These are phyloP conservation scores for Cryptococcus floricola DNA, from an alignment of 1,284 basidiomycete genomes.

Conservation along the genomic window DNA sequence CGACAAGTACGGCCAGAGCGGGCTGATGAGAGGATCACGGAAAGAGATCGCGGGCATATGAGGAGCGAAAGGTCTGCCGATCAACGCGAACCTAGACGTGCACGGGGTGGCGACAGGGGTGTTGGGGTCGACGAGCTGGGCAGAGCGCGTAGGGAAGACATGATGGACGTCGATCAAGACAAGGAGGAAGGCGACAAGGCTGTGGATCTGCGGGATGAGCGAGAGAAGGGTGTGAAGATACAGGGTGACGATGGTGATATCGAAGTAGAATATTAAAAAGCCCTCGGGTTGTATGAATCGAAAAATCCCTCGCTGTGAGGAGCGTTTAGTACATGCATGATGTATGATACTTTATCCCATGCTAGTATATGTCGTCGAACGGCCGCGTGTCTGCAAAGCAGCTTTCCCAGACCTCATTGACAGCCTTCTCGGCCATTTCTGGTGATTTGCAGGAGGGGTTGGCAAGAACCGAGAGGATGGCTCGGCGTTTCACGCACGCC, in stretches of 20 bases:
- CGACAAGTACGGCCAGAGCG: conserved; percentile 14
- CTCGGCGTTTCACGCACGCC: conserved; percentile 85
- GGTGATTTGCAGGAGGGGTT: conserved; percentile 77
- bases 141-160: conserved; percentile 14
- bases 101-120: conserved; percentile 1
- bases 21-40: not conserved
- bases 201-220: conserved; percentile 9
- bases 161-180: conserved; percentile 16
- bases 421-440: conserved; percentile 75
- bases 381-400: conserved; percentile 94
- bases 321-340: not conserved
- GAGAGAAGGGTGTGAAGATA: conserved; percentile 26
- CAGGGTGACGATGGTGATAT: conserved; percentile 36
- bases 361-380: conserved; percentile 79
- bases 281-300: not conserved
- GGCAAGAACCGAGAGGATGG: conserved; percentile 71
- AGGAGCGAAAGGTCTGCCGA: not conserved
- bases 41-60: conserved; percentile 2
- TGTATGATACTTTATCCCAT: not conserved
- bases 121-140: conserved; percentile 17
- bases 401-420: conserved; percentile 95
- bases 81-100: not conserved
- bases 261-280: conserved; percentile 32
- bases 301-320: not conserved
- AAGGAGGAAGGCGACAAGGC: conserved; percentile 5